phyloP scores from a whole-genome alignment of 106 monocot species.

The Phalaenopsis equestris region DNA sequence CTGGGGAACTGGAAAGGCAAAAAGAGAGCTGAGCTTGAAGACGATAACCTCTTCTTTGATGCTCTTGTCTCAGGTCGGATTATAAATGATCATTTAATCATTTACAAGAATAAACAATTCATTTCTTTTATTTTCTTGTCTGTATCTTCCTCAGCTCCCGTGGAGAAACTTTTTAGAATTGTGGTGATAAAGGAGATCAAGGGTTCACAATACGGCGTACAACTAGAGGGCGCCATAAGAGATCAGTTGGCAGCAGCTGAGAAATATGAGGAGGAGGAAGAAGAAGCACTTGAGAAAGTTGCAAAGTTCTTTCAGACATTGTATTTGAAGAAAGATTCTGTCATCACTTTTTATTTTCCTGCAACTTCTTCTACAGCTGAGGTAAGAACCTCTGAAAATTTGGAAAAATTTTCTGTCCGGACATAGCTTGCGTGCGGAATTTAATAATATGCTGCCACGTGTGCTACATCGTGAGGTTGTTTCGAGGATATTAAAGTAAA shows the following conservation, averaged over 20 bases:
- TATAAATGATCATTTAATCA: not conserved
- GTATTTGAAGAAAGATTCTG: slow-evolving; percentile 67
- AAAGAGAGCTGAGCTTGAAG: slow-evolving; percentile 31
- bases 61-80: slow-evolving; percentile 60
- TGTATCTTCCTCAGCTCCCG: slow-evolving; percentile 37
- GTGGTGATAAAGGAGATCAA: slow-evolving; percentile 97
- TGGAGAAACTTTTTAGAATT: slow-evolving; percentile 54
- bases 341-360: slow-evolving; percentile 62
- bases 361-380: slow-evolving; percentile 28
- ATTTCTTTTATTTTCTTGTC: not conserved
- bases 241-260: slow-evolving; percentile 55
- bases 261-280: slow-evolving; percentile 86
- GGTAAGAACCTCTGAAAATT: slow-evolving; percentile 16
- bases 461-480: no score
- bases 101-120: not conserved
- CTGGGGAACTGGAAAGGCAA: slow-evolving; percentile 64
- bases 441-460: no score
- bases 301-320: slow-evolving; percentile 67
- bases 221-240: slow-evolving; percentile 66
- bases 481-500: no score
- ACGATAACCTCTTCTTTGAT: slow-evolving; percentile 64
- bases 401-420: no score
- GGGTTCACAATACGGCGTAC: slow-evolving; percentile 78
- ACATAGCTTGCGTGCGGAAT: no score
- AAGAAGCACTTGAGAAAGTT: slow-evolving; percentile 67